These are phyloP conservation scores for Fusarium algeriense DNA, from an alignment of 2,329 filamentous ascomycete genomes.

Conservation along the genomic window DNA sequence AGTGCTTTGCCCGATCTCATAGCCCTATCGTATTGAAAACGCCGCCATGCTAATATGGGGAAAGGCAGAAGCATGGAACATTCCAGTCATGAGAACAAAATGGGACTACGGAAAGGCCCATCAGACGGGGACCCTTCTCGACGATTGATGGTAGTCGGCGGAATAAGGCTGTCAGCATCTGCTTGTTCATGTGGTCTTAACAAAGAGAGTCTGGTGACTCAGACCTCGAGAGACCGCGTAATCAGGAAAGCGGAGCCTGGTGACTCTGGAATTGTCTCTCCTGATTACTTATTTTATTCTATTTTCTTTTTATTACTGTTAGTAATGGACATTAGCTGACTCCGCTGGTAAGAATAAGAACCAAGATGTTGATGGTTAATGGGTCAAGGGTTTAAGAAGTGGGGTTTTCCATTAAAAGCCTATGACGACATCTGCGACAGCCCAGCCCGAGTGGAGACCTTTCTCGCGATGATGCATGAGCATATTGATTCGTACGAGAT, in stretches of 20 bases:
- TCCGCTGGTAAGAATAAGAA: slow-evolving; percentile 23
- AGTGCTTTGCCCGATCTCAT: slow-evolving; percentile 5
- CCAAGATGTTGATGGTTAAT: slow-evolving; percentile 31
- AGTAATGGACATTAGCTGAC: neutral
- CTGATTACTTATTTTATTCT: neutral
- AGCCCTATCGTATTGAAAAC: slow-evolving; percentile 6
- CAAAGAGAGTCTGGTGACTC: slow-evolving; percentile 41
- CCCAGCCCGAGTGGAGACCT: slow-evolving; percentile 19
- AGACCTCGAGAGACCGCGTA: slow-evolving; percentile 25
- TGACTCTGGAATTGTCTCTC: neutral
- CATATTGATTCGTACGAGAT: slow-evolving; percentile 6
- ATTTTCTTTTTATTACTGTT: neutral
- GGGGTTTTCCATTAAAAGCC: slow-evolving; percentile 22
- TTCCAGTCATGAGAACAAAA: slow-evolving; percentile 39
- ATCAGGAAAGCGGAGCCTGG: slow-evolving; percentile 28
- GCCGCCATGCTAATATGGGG: slow-evolving; percentile 5
- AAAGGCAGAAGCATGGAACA: slow-evolving; percentile 28
- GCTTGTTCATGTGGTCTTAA: slow-evolving; percentile 31
- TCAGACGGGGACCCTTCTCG: slow-evolving; percentile 19
- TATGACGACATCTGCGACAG: slow-evolving; percentile 40
- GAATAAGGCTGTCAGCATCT: slow-evolving; percentile 31
- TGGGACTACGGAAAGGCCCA: slow-evolving; percentile 22
- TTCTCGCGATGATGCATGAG: slow-evolving; percentile 1
- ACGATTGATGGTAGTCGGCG: neutral
- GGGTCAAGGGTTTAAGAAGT: slow-evolving; percentile 28